Percentiles rank a stretch among this genome's conserved stretches.
phyloP scores from a whole-genome alignment of 192 early-diverging fungal species.

The Neocallimastix lanati region DNA sequence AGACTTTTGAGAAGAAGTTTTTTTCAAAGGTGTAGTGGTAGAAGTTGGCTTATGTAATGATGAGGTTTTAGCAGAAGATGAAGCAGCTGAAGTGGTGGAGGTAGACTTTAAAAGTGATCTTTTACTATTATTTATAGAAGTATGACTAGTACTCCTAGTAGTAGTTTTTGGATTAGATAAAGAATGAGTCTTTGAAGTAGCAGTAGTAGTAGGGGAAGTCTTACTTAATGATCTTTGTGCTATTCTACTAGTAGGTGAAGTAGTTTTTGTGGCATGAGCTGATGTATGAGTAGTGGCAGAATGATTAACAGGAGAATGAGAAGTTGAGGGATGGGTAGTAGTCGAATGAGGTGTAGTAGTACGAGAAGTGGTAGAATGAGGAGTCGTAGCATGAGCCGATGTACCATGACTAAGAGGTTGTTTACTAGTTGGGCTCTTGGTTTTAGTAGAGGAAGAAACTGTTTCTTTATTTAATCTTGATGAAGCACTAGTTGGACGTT shows the following conservation, averaged over 20 bases:
- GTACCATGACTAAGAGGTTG: neutral
- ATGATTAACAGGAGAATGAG: neutral
- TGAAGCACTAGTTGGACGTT: neutral
- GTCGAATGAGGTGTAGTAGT: neutral
- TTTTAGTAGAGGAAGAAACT: neutral
- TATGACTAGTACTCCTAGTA: neutral
- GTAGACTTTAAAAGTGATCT: no score
- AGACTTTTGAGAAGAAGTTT: no score
- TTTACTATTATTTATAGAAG: neutral
- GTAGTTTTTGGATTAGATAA: neutral
- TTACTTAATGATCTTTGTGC: neutral
- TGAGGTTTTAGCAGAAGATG: no score
- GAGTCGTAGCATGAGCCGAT: neutral
- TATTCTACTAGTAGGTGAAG: neutral
- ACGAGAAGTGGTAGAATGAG: neutral
- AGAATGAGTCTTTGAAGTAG: neutral
- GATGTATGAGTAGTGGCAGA: neutral
- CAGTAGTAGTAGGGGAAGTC: neutral
- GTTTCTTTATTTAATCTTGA: neutral
- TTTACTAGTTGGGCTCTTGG: no score
- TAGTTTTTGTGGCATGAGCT: neutral
- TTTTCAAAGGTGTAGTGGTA: no score
- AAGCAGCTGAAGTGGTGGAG: no score
- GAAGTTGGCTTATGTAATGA: no score
- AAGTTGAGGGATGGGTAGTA: neutral